Base-by-base conservation (phyloP, 768 basidiomycete genomes). In the Phlegmacium glaucopus region DNA sequence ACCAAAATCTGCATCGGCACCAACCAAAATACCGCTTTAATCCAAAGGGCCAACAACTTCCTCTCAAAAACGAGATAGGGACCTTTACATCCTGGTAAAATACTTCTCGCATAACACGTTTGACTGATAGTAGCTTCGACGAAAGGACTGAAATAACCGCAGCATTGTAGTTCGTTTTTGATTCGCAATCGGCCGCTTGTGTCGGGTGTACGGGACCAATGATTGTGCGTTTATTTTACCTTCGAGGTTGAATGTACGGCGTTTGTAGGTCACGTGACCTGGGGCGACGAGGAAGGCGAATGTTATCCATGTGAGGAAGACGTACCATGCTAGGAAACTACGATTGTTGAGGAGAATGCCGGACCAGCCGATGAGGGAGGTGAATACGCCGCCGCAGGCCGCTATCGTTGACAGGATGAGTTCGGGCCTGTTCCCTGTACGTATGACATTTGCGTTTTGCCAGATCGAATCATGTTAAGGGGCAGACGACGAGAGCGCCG, bases 401-500 rank as follows among this genome's bases (percentile, higher is more conserved):
- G n/a, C n/a, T n/a, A n/a, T n/a, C n/a, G n/a, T n/a, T n/a, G n/a
- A n/a, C n/a, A n/a, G n/a, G n/a, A n/a, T 71, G 48, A 90, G 78
- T 63, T 88, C 86, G 4, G 77, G 55, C 18, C 66, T 69, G 68
- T 90, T 88, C 17, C 79, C 87, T 8, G 84, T 77, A 15, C 83
- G 77, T 54, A 90, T 70, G 53, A 90, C 69, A 61, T 87, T 83
- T 9, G 87, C 78, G 49, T 79, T 72, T 22, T 67, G 62, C 73
- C 80, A 89, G 47, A 87, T 76, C 80, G 69, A 90, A 85, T 86
- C 87, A 90, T 8, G 83, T 84, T 9, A 89, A 73, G 15, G 90
- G 77, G 52, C 78, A 77, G 48, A 80, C 72, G 35, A 90, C 71
- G 45, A 88, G 74, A 11, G 78, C 74, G 1, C 72, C 67, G 40